These are phyloP conservation scores for Monsonia emarginata DNA, from an alignment of 441 rosid species.

Conservation along the genomic window DNA sequence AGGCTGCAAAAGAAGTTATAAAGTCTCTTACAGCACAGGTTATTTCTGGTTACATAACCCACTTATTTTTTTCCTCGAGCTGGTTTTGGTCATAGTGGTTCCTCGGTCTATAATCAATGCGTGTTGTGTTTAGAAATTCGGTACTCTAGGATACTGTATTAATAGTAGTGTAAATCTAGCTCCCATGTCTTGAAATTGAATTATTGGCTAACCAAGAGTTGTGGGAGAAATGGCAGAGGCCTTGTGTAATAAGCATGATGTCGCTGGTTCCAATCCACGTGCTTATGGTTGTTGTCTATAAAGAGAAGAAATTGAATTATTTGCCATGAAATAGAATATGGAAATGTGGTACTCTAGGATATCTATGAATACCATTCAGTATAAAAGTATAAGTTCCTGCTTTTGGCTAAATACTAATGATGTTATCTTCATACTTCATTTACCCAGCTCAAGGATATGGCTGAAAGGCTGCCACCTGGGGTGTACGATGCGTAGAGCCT, in stretches of 20 bases:
- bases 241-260: too few relatives aligned
- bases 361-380: not conserved
- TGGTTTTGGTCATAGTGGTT: not conserved
- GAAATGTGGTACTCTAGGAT: not conserved
- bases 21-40: slow-evolving; percentile 91
- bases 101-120: not conserved
- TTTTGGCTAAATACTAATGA: not conserved
- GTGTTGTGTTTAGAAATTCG: not conserved
- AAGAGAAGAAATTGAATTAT: not conserved
- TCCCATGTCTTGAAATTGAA: not conserved
- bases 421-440: not conserved
- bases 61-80: not conserved
- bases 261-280: too few relatives aligned
- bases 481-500: slow-evolving; percentile 47
- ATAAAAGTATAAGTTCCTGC: too few relatives aligned
- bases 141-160: too few relatives aligned
- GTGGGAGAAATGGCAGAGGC: too few relatives aligned
- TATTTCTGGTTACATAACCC: slow-evolving; percentile 16
- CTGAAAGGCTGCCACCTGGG: slow-evolving; percentile 69
- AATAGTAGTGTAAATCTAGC: not conserved
- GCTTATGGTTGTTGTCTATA: too few relatives aligned
- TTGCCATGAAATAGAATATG: not conserved
- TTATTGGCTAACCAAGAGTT: not conserved
- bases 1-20: slow-evolving; percentile 91
- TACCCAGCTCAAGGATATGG: slow-evolving; percentile 78